Base-by-base conservation (phyloP, 495 filamentous ascomycete species). In the Xylaria curta region DNA sequence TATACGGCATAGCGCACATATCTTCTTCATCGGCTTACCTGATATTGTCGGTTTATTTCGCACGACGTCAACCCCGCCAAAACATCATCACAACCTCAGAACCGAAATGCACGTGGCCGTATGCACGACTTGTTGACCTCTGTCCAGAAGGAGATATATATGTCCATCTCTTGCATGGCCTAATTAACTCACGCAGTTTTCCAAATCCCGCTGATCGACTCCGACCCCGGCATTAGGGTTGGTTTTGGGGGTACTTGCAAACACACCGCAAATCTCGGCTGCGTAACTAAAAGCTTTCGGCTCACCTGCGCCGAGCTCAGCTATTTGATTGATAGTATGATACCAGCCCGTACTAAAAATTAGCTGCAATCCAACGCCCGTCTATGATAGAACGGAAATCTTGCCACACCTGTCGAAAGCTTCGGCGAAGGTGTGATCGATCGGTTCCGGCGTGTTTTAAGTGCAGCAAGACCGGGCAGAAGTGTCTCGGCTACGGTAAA, bases 361-460 rank as follows among this genome's bases (percentile, higher is more conserved):
- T 1, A 40, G 42, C 36, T 21, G 54, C 38, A 19, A 28, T 10
- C 69, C 74, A 59, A 63, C 74, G 68, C 58, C 73, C 65, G 73
- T 80, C 76, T 65, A 75, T 74, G 76, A 73, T 71, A 65, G 66
- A 67, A 44, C 72, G 46, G 46, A 81, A 78, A 66, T 47, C 82
- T 51, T 87, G 85, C 71, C 85, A 86, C 73, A 85, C 82, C 76
- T 87, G 88, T 71, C 87, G 87, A 5, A 82, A 80, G 1, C 84
- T 85, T 68, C 84, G 85, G 26, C 81, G 86, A 12, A 84, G 86
- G 60, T 89, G 88, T 73, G 88, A 89, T 69, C 81, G 81, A 42
- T 86, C 85, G 1, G 74, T 81, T 0, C 82, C 87, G 0, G 73
- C 78, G 64, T 89, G 88, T 67, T 78, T 82, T 64, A 86, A 87